These are phyloP conservation scores for Nemania sp. DNA, from an alignment of 2,329 filamentous ascomycete species.

Conservation along the genomic window DNA sequence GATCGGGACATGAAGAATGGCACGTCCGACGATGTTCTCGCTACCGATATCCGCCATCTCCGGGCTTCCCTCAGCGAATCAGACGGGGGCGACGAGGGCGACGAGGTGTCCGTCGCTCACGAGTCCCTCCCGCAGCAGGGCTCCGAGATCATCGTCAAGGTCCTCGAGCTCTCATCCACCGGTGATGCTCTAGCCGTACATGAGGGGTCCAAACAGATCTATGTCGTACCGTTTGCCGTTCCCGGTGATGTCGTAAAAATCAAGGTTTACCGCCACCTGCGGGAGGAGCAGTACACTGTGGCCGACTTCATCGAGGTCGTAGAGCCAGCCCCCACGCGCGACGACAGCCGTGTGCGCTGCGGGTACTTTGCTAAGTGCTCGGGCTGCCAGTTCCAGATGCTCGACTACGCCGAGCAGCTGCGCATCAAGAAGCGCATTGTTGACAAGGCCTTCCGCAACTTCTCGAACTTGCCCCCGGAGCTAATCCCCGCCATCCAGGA, in stretches of 20 bases:
- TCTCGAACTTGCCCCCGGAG: constrained; percentile 82
- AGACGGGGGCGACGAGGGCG: constrained; percentile 49
- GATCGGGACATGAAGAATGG: constrained; percentile 71
- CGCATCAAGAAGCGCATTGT: constrained; percentile 86
- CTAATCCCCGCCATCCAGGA: constrained; percentile 81
- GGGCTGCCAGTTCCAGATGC: constrained; percentile 98
- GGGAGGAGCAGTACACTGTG: constrained; percentile 74
- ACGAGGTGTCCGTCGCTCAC: constrained; percentile 41
- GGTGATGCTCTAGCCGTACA: constrained; percentile 88
- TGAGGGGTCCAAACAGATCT: constrained; percentile 75
- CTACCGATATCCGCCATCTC: constrained; percentile 70
- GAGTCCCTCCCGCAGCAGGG: constrained; percentile 71
- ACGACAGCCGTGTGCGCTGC: constrained; percentile 82
- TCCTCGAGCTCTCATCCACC: constrained; percentile 86
- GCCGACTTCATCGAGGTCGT: constrained; percentile 86
- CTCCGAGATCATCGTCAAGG: constrained; percentile 83
- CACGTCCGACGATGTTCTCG: constrained; percentile 74
- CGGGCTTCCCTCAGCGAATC: constrained; percentile 57
- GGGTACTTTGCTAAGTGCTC: constrained; percentile 89
- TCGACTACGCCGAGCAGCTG: constrained; percentile 88
- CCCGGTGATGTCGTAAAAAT: constrained; percentile 85
- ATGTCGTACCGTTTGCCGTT: constrained; percentile 87
- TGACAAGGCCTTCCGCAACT: constrained; percentile 91
- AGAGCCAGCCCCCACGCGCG: constrained; percentile 78
- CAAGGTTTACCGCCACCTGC: constrained; percentile 81